phyloP scores from a whole-genome alignment of 2,329 filamentous ascomycete genomes.

The Aspergillus puulaauensis region DNA sequence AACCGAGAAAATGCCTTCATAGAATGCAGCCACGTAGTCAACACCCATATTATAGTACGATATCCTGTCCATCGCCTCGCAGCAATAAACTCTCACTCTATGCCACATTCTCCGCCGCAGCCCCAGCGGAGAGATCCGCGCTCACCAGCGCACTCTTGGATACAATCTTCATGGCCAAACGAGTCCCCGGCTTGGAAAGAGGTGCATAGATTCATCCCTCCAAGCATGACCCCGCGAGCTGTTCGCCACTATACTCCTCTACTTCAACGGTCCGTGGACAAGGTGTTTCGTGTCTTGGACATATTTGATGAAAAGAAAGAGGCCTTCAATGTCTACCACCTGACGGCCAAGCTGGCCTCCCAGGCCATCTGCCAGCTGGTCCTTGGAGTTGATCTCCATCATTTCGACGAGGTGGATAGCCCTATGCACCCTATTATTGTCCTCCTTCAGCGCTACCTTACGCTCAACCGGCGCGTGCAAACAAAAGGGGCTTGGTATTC shows the following conservation, averaged over 20 bases:
- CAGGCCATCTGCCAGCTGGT: constrained; percentile 43
- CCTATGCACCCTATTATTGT: constrained; percentile 52
- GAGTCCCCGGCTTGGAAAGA: constrained; percentile 30
- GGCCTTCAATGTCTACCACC: constrained; percentile 48
- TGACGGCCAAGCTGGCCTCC: constrained; percentile 47
- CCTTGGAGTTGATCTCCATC: constrained; percentile 42
- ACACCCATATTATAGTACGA: too few species aligned
- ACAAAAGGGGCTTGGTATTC: constrained; percentile 55
- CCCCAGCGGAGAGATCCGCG: too few species aligned
- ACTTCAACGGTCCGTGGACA: constrained; percentile 55
- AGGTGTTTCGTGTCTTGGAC: constrained; percentile 38
- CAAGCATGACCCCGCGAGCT: constrained; percentile 57
- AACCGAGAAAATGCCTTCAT: too few species aligned
- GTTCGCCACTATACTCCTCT: constrained; percentile 59
- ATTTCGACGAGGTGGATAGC: constrained; percentile 45
- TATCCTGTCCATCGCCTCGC: too few species aligned
- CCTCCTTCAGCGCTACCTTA: constrained; percentile 50
- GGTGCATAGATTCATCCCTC: constrained; percentile 62
- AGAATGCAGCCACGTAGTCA: too few species aligned
- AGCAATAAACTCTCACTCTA: too few species aligned
- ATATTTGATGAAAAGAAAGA: constrained; percentile 50
- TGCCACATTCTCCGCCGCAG: too few species aligned
- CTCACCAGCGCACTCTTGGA: too few species aligned
- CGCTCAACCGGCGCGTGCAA: constrained; percentile 59
- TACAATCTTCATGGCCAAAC: too few species aligned